Conservation (phyloP, 495 filamentous ascomycete genomes). For the Monascus purpureus region DNA sequence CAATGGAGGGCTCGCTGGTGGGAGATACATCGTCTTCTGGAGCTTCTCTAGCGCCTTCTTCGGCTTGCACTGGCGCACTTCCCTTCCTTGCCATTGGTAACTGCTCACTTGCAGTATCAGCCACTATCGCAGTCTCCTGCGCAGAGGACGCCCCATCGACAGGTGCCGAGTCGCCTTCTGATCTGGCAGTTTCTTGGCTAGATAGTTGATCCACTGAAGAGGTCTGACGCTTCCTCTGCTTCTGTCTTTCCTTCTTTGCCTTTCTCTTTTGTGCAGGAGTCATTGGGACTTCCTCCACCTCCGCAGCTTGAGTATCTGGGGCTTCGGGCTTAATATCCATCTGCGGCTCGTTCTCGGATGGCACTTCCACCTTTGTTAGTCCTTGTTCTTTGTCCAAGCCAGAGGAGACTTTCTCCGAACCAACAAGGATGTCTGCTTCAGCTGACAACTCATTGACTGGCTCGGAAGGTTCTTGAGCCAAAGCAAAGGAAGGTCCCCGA, state of each 20-base stretch:
- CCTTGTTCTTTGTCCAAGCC: neutral
- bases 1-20: neutral
- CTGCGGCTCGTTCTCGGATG: slow-evolving; percentile 1
- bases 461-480: too few species aligned
- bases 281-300: slow-evolving; percentile 11
- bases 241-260: slow-evolving; percentile 29
- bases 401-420: neutral
- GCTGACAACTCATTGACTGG: slow-evolving; percentile 1
- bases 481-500: too few species aligned
- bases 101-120: too few species aligned
- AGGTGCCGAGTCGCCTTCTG: too few species aligned
- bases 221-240: slow-evolving; percentile 18
- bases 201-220: slow-evolving; percentile 4
- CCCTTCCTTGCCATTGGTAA: too few species aligned
- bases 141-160: too few species aligned
- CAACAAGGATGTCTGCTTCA: neutral
- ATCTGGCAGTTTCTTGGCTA: too few species aligned
- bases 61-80: too few species aligned
- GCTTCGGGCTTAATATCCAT: neutral
- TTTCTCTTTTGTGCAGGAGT: slow-evolving; percentile 20
- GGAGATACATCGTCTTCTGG: neutral
- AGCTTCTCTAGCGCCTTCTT: neutral
- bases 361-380: neutral
- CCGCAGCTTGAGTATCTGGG: neutral
- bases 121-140: too few species aligned